Base-by-base conservation (phyloP, 2,329 filamentous ascomycete genomes). In the Hawksworthiomyces lignivorus region DNA sequence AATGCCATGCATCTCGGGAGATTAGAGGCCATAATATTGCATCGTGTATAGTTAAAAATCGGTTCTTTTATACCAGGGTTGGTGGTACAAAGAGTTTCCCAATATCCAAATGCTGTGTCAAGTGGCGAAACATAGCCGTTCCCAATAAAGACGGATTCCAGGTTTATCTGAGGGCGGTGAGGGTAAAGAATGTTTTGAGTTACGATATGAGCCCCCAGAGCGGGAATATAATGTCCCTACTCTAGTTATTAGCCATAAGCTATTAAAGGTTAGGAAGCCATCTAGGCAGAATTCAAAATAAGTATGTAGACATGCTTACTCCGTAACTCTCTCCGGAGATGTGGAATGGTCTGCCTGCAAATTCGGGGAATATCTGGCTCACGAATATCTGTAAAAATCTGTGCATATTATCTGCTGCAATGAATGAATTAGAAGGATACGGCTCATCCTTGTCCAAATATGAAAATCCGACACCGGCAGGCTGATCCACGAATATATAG, bases 401-500 rank as follows among this genome's bases (percentile, higher is more conserved):
- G 36, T 39, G 24, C 35, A 37, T 26, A 24, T 43, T 24, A 20
- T 34, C 45, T 76, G 68, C 0, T 69, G 63, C 41, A 68, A 67
- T 11, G 69, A 73, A 75, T 8, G 57, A 67, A 8, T 57, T 59
- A 40, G 68, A 58, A 0, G 69, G 68, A 9, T 75, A 52, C 22
- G 60, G 32, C 39, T 38, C 31, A 43, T 36, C 45, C 20, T 36
- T 36, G 27, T 50, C 44, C 10, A 49, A 2, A 54, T 77, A 76
- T 3, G 69, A 73, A 55, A 75, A 74, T 3, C 75, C 75, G 21
- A 71, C 68, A 26, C 73, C 73, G n/a, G 75, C 62, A 9, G 77
- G 77, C 56, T 81, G 75, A 41, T 73, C 75, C 39, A 82, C 62
- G 58, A 79, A 81, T 9, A 82, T 60, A 54, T 82, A 61, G 52